phyloP scores from a whole-genome alignment of 2,329 filamentous ascomycete species.

The Trichoderma koningii region DNA sequence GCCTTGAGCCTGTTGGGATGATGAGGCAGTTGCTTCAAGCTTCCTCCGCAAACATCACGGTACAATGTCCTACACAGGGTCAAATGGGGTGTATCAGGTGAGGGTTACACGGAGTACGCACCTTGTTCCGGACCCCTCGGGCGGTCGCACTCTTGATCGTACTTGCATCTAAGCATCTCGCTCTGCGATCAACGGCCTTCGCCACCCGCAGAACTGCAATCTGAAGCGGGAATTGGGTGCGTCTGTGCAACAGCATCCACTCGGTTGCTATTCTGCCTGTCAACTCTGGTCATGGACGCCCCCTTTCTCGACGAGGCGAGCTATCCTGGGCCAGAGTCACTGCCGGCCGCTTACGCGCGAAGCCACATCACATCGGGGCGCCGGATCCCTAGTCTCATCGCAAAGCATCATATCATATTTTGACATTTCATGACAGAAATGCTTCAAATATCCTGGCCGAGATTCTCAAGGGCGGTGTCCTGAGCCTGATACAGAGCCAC shows the following conservation, averaged over 20 bases:
- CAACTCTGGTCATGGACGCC: constrained; percentile 14
- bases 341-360: constrained; percentile 27
- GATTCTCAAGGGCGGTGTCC: constrained; percentile 6
- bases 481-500: constrained; percentile 20
- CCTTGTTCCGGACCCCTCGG: background rate
- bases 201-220: background rate
- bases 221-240: background rate
- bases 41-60: background rate
- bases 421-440: constrained; percentile 9
- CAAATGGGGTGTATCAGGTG: background rate
- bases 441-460: constrained; percentile 17
- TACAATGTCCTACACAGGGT: background rate
- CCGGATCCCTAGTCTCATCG: constrained; percentile 25
- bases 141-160: background rate
- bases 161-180: background rate
- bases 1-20: background rate
- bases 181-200: background rate
- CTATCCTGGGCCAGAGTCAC: constrained; percentile 8
- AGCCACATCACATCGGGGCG: constrained; percentile 27
- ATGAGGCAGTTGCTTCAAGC: background rate
- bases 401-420: constrained; percentile 25
- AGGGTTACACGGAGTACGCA: background rate
- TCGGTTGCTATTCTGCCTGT: constrained; percentile 1
- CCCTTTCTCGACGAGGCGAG: constrained; percentile 15
- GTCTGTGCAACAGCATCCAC: constrained; percentile 17